Evolutionary conservation across 169 alveolate genomes (phyloP).

Genomic region (Fabrea salina): DNA sequence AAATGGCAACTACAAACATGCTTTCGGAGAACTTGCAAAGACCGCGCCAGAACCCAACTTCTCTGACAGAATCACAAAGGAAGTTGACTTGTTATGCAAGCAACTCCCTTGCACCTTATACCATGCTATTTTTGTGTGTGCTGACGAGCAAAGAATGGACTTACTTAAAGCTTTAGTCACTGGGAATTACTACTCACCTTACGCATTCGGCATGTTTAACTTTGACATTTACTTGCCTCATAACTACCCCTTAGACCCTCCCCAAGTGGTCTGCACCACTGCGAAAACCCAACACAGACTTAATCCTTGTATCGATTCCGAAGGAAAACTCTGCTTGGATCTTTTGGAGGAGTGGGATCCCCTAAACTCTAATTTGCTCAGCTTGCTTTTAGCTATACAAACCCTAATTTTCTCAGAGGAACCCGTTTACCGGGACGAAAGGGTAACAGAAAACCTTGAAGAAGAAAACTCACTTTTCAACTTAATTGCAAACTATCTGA

Average conservation of each 20-base stretch:
- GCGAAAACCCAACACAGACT: background rate
- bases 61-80: background rate
- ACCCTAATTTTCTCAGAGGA: background rate
- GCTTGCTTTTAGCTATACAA: background rate
- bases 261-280: conserved; percentile 40
- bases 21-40: no score
- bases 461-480: no score
- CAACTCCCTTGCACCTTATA: conserved; percentile 55
- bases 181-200: conserved; percentile 80
- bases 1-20: no score
- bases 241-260: conserved; percentile 69
- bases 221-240: conserved; percentile 67
- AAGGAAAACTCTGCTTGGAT: background rate
- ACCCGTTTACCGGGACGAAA: background rate
- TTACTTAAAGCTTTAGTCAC: conserved; percentile 61
- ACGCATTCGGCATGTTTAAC: conserved; percentile 71
- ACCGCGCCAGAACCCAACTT: background rate
- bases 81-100: background rate
- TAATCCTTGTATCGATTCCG: background rate
- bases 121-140: conserved; percentile 62
- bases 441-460: no score
- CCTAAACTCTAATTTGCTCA: conserved; percentile 3
- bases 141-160: conserved; percentile 61
- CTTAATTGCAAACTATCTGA: no score
- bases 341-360: background rate